Base-by-base conservation (phyloP, 768 basidiomycete genomes). In the Tricholoma matsutake region DNA sequence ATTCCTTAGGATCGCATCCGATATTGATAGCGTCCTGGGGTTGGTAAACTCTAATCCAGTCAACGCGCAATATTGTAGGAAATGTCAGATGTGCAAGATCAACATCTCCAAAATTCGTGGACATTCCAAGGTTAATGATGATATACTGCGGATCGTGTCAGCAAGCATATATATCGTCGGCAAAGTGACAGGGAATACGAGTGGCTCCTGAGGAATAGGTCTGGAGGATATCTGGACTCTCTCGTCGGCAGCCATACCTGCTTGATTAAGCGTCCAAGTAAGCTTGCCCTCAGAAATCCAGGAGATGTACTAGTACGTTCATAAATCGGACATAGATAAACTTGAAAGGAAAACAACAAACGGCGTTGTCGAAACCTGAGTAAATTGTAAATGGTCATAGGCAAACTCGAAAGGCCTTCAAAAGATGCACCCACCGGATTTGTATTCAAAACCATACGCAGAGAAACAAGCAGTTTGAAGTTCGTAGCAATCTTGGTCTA, bases 31-130 rank as follows among this genome's bases (percentile, higher is more conserved):
- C 70, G 63, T 84, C 72, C 68, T 81, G 77, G 2, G 85, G 85
- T 70, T 97, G 96, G 73, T 97, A 98, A 7, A 98, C 91, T 22
- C 96, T 85, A 58, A 98, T 85, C 76, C 89, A 97, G 70, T 97
- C 93, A 43, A 96, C 78, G 53, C 76, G 79, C 91, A 97, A 87
- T 2, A 68, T 77, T 4, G 86, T 73, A 7, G 94, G 94, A 76
- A 92, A 94, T 16, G 75, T 76, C 20, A 96, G 76, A 61, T 88
- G 78, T 16, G 81, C 73, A 54, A 92, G 79, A 75, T 97, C 88
- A 55, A 95, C 85, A 4, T 72, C 53, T 9, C 81, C 80, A 35
- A 97, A 97, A 72, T 89, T 91, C 57, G 78, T 75, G 3, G 92
- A 94, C 74, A 96, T 86, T 57, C 93, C 95, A 68, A 95, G 76